Evolutionary conservation across 192 early-diverging fungal genomes (phyloP).

Genomic region (Podila verticillata): DNA sequence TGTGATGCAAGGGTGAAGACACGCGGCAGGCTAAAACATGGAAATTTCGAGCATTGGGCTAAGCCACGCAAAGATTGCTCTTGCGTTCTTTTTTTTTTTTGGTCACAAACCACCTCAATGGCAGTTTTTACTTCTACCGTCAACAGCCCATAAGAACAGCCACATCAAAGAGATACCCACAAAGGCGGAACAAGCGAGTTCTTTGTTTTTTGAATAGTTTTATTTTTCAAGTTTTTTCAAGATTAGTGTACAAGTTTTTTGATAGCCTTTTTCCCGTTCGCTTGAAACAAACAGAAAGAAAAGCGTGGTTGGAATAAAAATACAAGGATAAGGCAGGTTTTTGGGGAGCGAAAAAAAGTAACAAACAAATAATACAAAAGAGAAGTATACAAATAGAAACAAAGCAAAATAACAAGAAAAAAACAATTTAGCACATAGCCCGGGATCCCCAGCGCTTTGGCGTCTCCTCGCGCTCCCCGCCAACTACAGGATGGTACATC

Average conservation of each 20-base stretch:
- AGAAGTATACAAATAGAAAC: background rate
- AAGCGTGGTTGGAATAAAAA: background rate
- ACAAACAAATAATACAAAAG: background rate
- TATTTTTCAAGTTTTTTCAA: background rate
- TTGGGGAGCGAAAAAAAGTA: background rate
- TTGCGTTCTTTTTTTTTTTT: too few species aligned
- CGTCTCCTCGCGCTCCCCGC: too few species aligned
- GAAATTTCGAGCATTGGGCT: too few species aligned
- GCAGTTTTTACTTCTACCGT: too few species aligned
- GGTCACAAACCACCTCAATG: too few species aligned
- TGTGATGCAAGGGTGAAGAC: too few species aligned
- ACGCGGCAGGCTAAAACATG: too few species aligned
- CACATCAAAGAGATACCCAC: too few species aligned
- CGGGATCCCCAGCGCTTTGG: too few species aligned
- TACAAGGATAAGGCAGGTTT: background rate
- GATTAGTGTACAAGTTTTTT: conserved; percentile 1
- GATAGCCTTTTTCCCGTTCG: background rate
- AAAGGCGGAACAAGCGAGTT: too few species aligned
- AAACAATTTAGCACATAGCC: conserved; percentile 38
- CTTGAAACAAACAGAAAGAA: background rate
- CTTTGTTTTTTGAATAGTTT: background rate
- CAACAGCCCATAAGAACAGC: too few species aligned
- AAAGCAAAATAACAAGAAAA: background rate
- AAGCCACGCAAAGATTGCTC: too few species aligned
- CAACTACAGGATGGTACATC: background rate